Conservation (phyloP, 345 rosid genomes). For the Populus deltoides region DNA sequence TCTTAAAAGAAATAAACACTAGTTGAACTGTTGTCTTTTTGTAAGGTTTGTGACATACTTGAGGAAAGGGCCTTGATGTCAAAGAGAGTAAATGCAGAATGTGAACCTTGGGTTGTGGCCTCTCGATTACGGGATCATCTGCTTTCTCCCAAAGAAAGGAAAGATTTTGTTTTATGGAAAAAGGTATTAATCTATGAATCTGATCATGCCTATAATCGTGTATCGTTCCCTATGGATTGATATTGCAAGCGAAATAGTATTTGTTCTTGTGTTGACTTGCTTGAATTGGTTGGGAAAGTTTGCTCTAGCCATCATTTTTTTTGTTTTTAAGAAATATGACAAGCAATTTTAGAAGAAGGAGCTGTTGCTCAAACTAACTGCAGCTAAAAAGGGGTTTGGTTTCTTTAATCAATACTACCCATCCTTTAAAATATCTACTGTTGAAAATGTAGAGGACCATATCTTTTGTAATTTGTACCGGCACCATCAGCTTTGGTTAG, state of each 20-base stretch:
- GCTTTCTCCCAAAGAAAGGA: slow-evolving; percentile 82
- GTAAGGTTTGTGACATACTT: slow-evolving; percentile 76
- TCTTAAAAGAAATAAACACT: not conserved
- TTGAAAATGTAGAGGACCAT: too few relatives aligned
- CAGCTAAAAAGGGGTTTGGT: too few relatives aligned
- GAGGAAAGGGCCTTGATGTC: slow-evolving; percentile 80
- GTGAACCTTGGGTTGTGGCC: slow-evolving; percentile 83
- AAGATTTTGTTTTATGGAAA: slow-evolving; percentile 72
- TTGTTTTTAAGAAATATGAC: not conserved
- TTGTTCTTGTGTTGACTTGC: not conserved
- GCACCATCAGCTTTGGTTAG: too few relatives aligned
- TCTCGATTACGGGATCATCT: slow-evolving; percentile 82
- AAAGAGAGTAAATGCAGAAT: slow-evolving; percentile 41
- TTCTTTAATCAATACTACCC: too few relatives aligned
- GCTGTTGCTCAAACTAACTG: too few relatives aligned
- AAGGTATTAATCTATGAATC: slow-evolving; percentile 43
- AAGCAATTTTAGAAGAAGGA: too few relatives aligned
- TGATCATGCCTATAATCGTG: slow-evolving; percentile 1
- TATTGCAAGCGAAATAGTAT: not conserved
- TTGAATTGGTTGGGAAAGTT: not conserved
- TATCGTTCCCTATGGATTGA: not conserved
- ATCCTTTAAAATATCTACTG: too few relatives aligned
- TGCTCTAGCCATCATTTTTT: not conserved
- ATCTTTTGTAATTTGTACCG: too few relatives aligned
- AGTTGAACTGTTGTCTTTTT: slow-evolving; percentile 3